phyloP scores from a whole-genome alignment of 805 yeast genomes.

The Ogataea saltuana region DNA sequence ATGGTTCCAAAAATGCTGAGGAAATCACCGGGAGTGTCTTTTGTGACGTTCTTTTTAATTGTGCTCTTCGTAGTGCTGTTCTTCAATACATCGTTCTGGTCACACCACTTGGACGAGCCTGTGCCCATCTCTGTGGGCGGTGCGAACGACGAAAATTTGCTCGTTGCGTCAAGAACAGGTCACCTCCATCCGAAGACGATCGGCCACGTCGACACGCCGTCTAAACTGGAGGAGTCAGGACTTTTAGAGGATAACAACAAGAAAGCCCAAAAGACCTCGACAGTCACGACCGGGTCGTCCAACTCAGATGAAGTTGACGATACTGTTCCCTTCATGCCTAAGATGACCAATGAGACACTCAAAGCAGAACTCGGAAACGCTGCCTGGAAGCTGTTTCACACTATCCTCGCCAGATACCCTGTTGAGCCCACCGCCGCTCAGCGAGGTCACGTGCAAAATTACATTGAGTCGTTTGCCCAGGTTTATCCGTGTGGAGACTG shows the following conservation, averaged over 20 bases:
- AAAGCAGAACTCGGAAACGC: constrained; percentile 84
- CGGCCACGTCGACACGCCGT: too few relatives aligned
- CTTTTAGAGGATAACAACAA: constrained; percentile 5
- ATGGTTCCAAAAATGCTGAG: constrained; percentile 14
- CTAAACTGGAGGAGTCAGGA: constrained; percentile 7
- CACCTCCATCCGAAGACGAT: constrained; percentile 6
- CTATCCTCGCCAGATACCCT: constrained; percentile 89
- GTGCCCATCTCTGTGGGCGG: constrained; percentile 18
- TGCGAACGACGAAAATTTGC: background rate
- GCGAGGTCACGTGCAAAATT: constrained; percentile 59
- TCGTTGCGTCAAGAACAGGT: constrained; percentile 3
- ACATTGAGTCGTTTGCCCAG: constrained; percentile 75
- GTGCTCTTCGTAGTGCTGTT: constrained; percentile 22
- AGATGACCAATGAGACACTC: constrained; percentile 75
- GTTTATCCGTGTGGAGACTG: constrained; percentile 98
- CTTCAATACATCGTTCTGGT: constrained; percentile 22
- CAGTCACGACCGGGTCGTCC: too few relatives aligned
- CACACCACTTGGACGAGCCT: constrained; percentile 24
- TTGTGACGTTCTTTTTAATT: constrained; percentile 22
- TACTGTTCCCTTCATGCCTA: constrained; percentile 70
- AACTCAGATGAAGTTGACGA: constrained; percentile 9
- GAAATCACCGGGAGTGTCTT: constrained; percentile 20
- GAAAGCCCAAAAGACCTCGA: constrained; percentile 1
- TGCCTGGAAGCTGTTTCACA: constrained; percentile 90
- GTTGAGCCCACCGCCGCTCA: constrained; percentile 71